Conservation (phyloP, 1,284 basidiomycete species). For the Trichosporon asahii region DNA sequence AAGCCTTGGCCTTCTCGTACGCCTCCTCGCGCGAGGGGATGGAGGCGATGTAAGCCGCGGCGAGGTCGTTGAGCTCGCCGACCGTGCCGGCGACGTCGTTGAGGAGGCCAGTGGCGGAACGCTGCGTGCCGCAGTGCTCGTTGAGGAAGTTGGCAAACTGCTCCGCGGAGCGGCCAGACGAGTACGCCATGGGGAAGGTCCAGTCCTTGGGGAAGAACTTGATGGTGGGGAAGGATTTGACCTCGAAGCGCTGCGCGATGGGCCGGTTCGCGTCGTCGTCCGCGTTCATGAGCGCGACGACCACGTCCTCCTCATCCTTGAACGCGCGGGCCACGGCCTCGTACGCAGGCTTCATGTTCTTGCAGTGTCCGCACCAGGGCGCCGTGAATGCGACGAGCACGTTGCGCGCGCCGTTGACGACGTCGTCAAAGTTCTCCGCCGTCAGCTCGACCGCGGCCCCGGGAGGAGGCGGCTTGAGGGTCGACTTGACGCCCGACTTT, state of each 20-base stretch:
- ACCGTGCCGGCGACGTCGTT: constrained; percentile 79
- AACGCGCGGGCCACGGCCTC: constrained; percentile 80
- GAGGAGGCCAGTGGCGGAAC: constrained; percentile 75
- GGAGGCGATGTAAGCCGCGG: constrained; percentile 65
- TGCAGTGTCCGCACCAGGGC: constrained; percentile 48
- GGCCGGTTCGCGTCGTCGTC: constrained; percentile 76
- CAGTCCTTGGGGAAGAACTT: constrained; percentile 81
- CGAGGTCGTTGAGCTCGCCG: constrained; percentile 68
- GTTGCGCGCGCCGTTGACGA: constrained; percentile 71
- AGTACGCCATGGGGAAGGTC: constrained; percentile 62
- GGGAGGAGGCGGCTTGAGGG: constrained; percentile 77
- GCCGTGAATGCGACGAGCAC: constrained; percentile 89
- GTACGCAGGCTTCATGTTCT: constrained; percentile 75
- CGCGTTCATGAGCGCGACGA: constrained; percentile 87
- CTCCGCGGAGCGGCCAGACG: constrained; percentile 48
- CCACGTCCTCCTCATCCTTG: constrained; percentile 69
- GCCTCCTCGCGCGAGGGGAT: constrained; percentile 59
- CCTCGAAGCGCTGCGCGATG: constrained; percentile 69
- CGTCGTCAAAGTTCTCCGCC: constrained; percentile 67
- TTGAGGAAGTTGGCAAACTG: constrained; percentile 61
- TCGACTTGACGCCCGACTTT: constrained; percentile 76
- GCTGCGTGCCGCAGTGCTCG: constrained; percentile 80
- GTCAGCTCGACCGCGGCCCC: constrained; percentile 69
- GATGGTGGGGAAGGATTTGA: constrained; percentile 80
- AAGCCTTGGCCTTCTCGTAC: constrained; percentile 58